Base-by-base conservation (phyloP, 805 yeast genomes). In the Barnettozyma wickerhamii region DNA sequence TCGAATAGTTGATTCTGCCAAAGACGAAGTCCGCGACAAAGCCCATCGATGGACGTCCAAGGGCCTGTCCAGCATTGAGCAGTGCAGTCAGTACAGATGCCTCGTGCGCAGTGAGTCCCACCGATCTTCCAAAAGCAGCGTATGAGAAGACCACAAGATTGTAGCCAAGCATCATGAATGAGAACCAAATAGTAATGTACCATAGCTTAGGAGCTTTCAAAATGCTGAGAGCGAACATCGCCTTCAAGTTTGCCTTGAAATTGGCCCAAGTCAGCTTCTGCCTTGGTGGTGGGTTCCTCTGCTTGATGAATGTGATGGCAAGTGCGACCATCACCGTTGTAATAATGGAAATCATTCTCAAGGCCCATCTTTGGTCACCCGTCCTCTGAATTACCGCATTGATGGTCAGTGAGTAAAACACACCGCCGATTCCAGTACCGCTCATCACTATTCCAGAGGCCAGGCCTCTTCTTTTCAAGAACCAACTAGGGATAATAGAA, bases 401-500 rank as follows among this genome's bases (percentile, higher is more conserved):
- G 18, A 65, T 61, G 0, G 75, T 62, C 31, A 74, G 53, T 7
- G 75, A 63, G 42, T 61, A 69, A 1, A 63, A 54, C 6, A 73
- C 63, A 41, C 80, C 81, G 20, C 80, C 77, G 3, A 73, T 53
- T 35, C 81, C 81, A 1, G 78, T 73, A 7, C 81, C 81, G 13
- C 71, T 51, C 15, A 70, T 53, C 2, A 71, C 65, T 17, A 70
- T 50, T 9, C 81, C 80, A 47, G 68, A 60, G 1, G 79, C 76
- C 13, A 71, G 56, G 3, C 80, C 80, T 49, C 90, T 67, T 43
- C 64, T 79, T 48, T 75, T 79, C 33, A 75, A 59, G 56, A 84
- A 84, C 83, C 85, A 84, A 40, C 78, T 85, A 0, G 89, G 88
- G 19, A 84, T 52, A 12, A 82, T 59, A 2, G 78, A 69, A 17